phyloP scores from a whole-genome alignment of 2,329 filamentous ascomycete genomes.

The Lecanoromycetidae sp. region DNA sequence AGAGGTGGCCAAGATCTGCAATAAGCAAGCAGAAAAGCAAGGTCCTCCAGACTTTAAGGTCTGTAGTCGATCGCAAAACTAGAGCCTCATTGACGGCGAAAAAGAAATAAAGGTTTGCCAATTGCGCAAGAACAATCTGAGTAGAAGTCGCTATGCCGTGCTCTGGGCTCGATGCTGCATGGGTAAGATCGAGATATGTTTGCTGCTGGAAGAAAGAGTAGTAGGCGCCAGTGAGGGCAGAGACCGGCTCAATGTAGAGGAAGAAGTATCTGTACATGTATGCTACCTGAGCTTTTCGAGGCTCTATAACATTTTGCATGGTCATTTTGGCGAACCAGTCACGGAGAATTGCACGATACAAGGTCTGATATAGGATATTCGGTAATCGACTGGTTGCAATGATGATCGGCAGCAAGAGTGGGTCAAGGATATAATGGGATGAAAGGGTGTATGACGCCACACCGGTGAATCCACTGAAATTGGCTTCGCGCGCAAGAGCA shows the following conservation, averaged over 20 bases:
- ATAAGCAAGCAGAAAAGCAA: constrained; percentile 56
- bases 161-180: constrained; percentile 40
- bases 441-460: neutral
- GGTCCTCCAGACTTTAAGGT: constrained; percentile 57
- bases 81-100: constrained; percentile 68
- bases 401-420: too few species aligned
- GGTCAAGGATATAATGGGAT: too few species aligned
- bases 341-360: too few species aligned
- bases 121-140: constrained; percentile 57
- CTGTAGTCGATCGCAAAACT: constrained; percentile 56
- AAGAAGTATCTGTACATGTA: constrained; percentile 59
- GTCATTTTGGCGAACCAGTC: neutral
- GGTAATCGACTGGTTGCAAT: too few species aligned
- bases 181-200: constrained; percentile 53
- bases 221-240: constrained; percentile 42
- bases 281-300: constrained; percentile 1
- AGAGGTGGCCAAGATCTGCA: constrained; percentile 67
- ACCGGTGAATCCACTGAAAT: neutral
- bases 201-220: constrained; percentile 40
- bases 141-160: constrained; percentile 42
- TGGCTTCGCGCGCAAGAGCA: neutral
- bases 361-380: neutral
- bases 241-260: constrained; percentile 55
- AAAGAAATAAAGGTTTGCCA: constrained; percentile 66
- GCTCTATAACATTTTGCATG: neutral